Base-by-base conservation (phyloP, 75 land plant genomes). In the Cunninghamia lanceolata region DNA sequence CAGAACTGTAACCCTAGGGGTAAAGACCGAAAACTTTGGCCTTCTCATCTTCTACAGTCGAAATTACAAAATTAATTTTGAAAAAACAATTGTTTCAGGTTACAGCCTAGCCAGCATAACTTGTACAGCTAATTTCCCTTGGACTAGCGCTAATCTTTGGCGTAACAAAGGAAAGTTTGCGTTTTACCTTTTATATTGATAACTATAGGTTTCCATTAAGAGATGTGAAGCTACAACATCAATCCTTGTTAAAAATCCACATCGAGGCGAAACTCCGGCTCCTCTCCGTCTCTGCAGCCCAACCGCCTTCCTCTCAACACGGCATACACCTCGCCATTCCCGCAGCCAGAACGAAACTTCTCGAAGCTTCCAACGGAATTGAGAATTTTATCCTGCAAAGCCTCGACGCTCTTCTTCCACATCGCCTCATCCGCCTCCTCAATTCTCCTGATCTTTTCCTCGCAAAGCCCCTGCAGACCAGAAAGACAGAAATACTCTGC, bases 371-470 rank as follows among this genome's bases (percentile, higher is more conserved):
- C 30, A 14, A 50, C 32, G 17, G n/a, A 43, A 30, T 86, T 42
- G 4, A 45, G 47, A 35, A 89, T 38, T 16, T 85, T 82, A 19
- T 84, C 68, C 46, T 68, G 52, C 30, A 89, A 4, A 74, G 84
- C 86, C 39, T 70, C 77, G 4, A 11, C 45, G 17, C 85, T 70
- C 75, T 15, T 84, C 80, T 66, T 85, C 46, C 56, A 63, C 56
- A 36, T 75, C 10, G 56, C 87, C 17, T 73, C 89, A 25, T 89
- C 82, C 25, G 30, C 88, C 19, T 89, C 85, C 75, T 87, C 85
- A 40, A 88, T 35, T 11, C 0, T 84, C 63, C 82, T 90, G 39
- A 90, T 90, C 56, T 73, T 70, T 14, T 90, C 89, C 87, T 90
- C 89, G 75, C 91, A 90, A 17, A 88, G 82, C 13, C 53, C 56